Conservation (phyloP, 768 basidiomycete genomes). For the Pilatotrama ljubarskyi region DNA sequence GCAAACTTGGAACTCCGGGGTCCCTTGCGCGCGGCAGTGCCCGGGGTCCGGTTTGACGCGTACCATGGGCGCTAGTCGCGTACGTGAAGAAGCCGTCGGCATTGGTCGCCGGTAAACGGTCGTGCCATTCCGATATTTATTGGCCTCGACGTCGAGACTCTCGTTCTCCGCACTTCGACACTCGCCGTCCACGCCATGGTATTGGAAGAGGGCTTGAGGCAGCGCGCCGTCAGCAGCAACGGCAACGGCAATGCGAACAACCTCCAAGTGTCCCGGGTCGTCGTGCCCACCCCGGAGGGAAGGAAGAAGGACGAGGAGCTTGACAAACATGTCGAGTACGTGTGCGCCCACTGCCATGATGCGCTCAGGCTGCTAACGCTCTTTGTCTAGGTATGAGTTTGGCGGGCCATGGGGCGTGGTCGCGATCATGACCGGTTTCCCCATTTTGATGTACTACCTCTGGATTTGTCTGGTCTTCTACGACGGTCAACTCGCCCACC, state of each 20-base stretch:
- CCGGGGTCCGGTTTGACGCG: not conserved
- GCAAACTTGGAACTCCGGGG: not conserved
- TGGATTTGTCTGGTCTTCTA: constrained; percentile 98
- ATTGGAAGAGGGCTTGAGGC: constrained; percentile 15
- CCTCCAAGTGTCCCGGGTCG: constrained; percentile 26
- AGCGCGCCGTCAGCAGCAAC: constrained; percentile 14
- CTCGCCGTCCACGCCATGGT: constrained; percentile 13
- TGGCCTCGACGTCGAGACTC: not conserved
- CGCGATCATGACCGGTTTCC: constrained; percentile 94
- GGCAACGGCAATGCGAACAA: constrained; percentile 9
- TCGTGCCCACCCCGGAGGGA: constrained; percentile 63
- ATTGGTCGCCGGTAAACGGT: not conserved
- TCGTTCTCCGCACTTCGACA: not conserved
- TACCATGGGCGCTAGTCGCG: not conserved
- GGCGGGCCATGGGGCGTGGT: constrained; percentile 91
- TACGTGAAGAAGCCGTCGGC: not conserved
- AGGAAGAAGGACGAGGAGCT: constrained; percentile 71
- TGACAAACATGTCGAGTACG: constrained; percentile 45
- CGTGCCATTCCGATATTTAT: constrained; percentile 9
- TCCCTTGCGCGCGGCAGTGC: not conserved
- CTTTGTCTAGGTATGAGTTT: constrained; percentile 82
- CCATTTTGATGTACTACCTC: constrained; percentile 95
- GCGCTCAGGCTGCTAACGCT: not conserved
- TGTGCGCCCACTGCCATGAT: not conserved
- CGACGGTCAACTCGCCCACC: constrained; percentile 77